Conservation (phyloP, 352 stramenopile genomes). For the Peronospora destructor region DNA sequence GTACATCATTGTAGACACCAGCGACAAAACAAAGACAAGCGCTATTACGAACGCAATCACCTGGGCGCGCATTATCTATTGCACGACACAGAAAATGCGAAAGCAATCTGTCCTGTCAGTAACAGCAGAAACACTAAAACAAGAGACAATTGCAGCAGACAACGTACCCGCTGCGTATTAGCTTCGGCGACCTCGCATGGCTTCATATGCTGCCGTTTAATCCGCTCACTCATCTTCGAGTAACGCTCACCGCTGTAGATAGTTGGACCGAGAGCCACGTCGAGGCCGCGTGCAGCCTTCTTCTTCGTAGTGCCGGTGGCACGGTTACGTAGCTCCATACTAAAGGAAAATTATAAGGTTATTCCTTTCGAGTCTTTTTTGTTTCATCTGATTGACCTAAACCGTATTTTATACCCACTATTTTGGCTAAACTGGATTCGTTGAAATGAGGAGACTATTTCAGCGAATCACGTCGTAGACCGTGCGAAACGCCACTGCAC, state of each 20-base stretch:
- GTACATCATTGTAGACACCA: slow-evolving; percentile 59
- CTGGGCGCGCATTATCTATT: slow-evolving; percentile 54
- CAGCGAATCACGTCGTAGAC: slow-evolving; percentile 7
- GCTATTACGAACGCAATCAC: slow-evolving; percentile 55
- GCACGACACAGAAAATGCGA: background rate
- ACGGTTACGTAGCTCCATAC: slow-evolving; percentile 64
- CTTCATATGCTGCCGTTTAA: slow-evolving; percentile 65
- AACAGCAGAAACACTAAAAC: background rate
- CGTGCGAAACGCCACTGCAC: slow-evolving; percentile 12
- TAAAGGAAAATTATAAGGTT: background rate
- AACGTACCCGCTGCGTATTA: slow-evolving; percentile 35
- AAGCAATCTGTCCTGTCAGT: background rate
- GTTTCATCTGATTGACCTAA: no score
- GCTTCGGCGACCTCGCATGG: slow-evolving; percentile 33
- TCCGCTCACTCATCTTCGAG: slow-evolving; percentile 74
- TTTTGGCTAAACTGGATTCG: slow-evolving; percentile 3
- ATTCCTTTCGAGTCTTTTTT: no score
- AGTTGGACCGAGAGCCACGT: slow-evolving; percentile 65
- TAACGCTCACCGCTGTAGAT: slow-evolving; percentile 80
- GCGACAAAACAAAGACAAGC: slow-evolving; percentile 39
- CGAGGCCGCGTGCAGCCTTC: slow-evolving; percentile 23
- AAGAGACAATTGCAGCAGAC: background rate
- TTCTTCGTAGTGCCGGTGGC: slow-evolving; percentile 28
- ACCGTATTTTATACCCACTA: background rate
- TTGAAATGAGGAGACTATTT: background rate